Base-by-base conservation (phyloP, 2,329 filamentous ascomycete genomes). In the Aspergillus ibericus region DNA sequence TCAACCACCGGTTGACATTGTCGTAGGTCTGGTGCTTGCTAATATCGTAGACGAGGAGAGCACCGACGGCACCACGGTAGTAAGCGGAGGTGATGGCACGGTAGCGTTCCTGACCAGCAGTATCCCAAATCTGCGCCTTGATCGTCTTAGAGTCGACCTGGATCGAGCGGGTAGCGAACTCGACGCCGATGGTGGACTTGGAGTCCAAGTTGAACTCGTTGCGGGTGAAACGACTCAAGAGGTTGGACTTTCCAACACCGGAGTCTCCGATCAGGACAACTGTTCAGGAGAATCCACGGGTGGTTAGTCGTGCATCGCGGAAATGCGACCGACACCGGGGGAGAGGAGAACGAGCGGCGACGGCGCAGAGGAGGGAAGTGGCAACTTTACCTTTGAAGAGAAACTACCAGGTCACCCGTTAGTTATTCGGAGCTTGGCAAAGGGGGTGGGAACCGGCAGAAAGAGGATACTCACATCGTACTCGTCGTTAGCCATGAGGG, bases 61-160 rank as follows among this genome's bases (percentile, higher is more conserved):
- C 95, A 71, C 95, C 95, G 58, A 99, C 95, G 56, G 95, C 96
- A 72, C 95, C 96, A 72, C 95, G 90, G 81, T 99, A 99, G 84
- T 99, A 99, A 68, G 95, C 95, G 60, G 95, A 97, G 70, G 95
- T 99, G 78, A 99, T 99, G 77, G 95, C 95, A 77, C 96, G 91
- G 83, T 98, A 99, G 78, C 95, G 90, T 82, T 99, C 95, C 83
- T 99, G 95, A 68, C 95, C 95, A 68, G 95, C 95, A 59, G 95
- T 99, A 83, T 99, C 95, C 95, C 96, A 99, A 74, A 99, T 99
- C 83, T 99, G 95, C 70, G 95, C 95, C 85, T 99, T 99, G 88
- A 99, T 99, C 65, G 95, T 99, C 86, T 99, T 99, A 75, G 91
- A 90, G 81, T 99, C 95, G 73, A 99, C 95, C 81, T 98, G 93